phyloP scores from a whole-genome alignment of 139 green algal species.

The Choricystis sp. region DNA sequence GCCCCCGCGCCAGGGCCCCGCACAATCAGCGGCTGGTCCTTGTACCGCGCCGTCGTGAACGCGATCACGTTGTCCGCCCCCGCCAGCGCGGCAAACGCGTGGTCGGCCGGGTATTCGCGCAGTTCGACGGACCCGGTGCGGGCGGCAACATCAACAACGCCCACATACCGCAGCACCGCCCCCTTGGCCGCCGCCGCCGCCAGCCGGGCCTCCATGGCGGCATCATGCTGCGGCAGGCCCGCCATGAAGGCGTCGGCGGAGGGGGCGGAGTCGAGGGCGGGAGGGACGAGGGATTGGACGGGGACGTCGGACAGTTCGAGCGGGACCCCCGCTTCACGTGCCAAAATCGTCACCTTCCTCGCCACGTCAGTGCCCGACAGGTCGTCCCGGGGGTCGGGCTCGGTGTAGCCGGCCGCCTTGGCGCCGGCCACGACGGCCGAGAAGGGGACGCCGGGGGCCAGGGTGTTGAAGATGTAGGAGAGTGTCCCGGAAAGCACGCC shows the following conservation, averaged over 20 bases:
- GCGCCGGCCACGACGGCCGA: conserved; percentile 65
- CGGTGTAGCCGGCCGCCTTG: conserved; percentile 78
- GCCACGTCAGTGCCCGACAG: conserved; percentile 86
- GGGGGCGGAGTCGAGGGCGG: conserved; percentile 28
- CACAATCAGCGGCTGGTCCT: conserved; percentile 66
- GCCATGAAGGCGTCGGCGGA: conserved; percentile 64
- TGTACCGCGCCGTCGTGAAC: conserved; percentile 72
- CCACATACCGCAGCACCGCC: conserved; percentile 85
- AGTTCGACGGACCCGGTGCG: conserved; percentile 74
- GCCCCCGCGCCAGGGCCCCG: conserved; percentile 83
- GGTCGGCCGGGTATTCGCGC: conserved; percentile 55
- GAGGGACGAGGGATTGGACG: conserved; percentile 73
- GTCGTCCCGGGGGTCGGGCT: conserved; percentile 92
- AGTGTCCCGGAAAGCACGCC: conserved; percentile 91
- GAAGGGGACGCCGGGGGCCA: conserved; percentile 40
- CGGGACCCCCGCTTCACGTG: conserved; percentile 59
- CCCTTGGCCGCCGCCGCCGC: conserved; percentile 54
- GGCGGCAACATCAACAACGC: conserved; percentile 66
- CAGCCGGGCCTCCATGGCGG: conserved; percentile 50
- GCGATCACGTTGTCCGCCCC: conserved; percentile 84
- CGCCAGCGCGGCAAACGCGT: conserved; percentile 75
- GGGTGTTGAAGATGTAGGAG: conserved; percentile 96
- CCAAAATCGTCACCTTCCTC: conserved; percentile 63
- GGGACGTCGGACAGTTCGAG: conserved; percentile 77
- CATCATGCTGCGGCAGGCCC: conserved; percentile 74